Evolutionary conservation across 2,329 filamentous ascomycete species (phyloP).

Genomic region (Peltaster fructicola): DNA sequence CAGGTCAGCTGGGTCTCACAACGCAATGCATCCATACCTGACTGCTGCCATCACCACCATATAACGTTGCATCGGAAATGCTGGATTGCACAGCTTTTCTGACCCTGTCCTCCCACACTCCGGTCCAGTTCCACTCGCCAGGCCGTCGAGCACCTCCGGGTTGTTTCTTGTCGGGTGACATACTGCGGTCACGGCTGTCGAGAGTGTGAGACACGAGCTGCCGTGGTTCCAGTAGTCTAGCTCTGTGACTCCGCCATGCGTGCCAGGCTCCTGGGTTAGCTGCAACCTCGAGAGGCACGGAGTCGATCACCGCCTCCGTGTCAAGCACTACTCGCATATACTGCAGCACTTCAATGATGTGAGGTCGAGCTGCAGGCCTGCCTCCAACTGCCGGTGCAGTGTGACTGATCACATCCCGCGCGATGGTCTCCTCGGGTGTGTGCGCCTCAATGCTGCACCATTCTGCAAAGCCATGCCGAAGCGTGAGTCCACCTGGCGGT

Average conservation of each 20-base stretch:
- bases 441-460: slow-evolving; percentile 46
- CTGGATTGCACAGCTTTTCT: slow-evolving; percentile 61
- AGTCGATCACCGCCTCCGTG: slow-evolving; percentile 58
- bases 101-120: slow-evolving; percentile 85
- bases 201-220: too few species aligned
- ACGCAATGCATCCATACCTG: slow-evolving; percentile 37
- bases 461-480: slow-evolving; percentile 74
- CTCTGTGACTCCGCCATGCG: slow-evolving; percentile 65
- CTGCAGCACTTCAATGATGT: slow-evolving; percentile 42
- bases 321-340: slow-evolving; percentile 76
- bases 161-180: slow-evolving; percentile 14
- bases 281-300: slow-evolving; percentile 60
- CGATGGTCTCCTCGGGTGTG: slow-evolving; percentile 1
- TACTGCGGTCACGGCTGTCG: slow-evolving; percentile 8
- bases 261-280: slow-evolving; percentile 89
- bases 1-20: slow-evolving; percentile 1
- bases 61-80: slow-evolving; percentile 62
- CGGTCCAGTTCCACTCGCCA: slow-evolving; percentile 93
- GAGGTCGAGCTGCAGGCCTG: slow-evolving; percentile 6
- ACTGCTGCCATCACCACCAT: slow-evolving; percentile 52
- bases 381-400: slow-evolving; percentile 3
- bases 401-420: too few species aligned
- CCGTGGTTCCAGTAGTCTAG: slow-evolving; percentile 13
- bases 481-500: slow-evolving; percentile 75
- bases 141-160: slow-evolving; percentile 39